Evolutionary conservation across 768 basidiomycete species (phyloP).

Genomic region (Macrolepiota dolichaula): DNA sequence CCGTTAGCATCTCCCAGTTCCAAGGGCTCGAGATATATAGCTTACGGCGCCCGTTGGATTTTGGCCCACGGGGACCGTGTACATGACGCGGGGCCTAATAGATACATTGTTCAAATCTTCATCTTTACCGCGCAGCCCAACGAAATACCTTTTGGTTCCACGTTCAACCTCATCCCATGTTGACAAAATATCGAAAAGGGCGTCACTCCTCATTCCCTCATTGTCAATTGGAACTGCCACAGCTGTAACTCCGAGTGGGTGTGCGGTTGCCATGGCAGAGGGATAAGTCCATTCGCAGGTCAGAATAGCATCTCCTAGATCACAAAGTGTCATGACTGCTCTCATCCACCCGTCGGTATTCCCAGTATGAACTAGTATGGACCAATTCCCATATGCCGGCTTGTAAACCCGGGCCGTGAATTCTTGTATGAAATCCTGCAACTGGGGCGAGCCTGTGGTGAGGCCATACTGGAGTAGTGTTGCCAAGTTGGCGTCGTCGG

Average conservation of each 20-base stretch:
- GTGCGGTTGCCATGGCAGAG: conserved; percentile 35
- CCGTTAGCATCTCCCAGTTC: background rate
- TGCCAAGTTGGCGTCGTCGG: conserved; percentile 54
- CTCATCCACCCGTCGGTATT: conserved; percentile 74
- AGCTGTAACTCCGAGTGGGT: conserved; percentile 38
- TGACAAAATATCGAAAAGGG: conserved; percentile 53
- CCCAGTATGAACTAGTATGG: conserved; percentile 55
- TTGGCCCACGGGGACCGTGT: conserved; percentile 79
- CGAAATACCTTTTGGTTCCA: conserved; percentile 50
- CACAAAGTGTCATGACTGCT: conserved; percentile 55
- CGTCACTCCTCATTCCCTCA: conserved; percentile 62
- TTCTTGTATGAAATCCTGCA: conserved; percentile 54
- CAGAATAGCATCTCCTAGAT: conserved; percentile 59
- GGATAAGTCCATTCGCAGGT: conserved; percentile 79
- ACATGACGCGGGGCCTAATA: conserved; percentile 64
- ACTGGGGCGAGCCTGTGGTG: conserved; percentile 51
- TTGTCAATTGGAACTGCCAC: conserved; percentile 67
- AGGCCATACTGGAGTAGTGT: conserved; percentile 66
- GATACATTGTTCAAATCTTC: background rate
- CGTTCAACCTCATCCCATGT: conserved; percentile 63
- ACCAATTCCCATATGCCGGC: conserved; percentile 61
- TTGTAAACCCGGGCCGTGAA: conserved; percentile 52
- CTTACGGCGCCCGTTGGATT: conserved; percentile 76
- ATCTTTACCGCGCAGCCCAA: background rate
- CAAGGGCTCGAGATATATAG: conserved; percentile 5